Conservation (phyloP, 2,329 filamentous ascomycete genomes). For the Pezicula neosporulosa region DNA sequence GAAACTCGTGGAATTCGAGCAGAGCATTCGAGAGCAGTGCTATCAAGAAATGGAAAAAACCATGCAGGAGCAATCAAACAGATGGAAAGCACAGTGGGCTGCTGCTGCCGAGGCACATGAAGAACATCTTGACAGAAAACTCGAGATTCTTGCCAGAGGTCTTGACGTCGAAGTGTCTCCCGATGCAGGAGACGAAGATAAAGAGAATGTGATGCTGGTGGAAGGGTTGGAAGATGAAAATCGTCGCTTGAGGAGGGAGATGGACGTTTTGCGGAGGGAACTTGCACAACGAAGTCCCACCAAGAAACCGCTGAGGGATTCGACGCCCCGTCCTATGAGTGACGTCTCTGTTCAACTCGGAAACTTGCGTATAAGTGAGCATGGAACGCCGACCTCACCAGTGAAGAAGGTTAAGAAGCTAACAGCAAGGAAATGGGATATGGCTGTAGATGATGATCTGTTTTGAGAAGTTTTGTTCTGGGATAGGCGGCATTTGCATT, state of each 20-base stretch:
- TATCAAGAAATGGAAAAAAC: constrained; percentile 80
- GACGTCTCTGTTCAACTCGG: neutral
- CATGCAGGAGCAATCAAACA: constrained; percentile 68
- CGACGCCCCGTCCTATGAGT: neutral
- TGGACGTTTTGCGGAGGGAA: constrained; percentile 64
- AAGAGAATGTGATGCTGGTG: constrained; percentile 48
- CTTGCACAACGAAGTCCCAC: constrained; percentile 46
- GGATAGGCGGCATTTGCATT: too few species aligned
- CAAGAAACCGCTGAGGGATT: constrained; percentile 12
- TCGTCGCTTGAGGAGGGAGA: constrained; percentile 61
- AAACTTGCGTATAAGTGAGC: constrained; percentile 1
- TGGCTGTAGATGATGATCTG: constrained; percentile 21
- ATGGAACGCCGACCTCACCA: constrained; percentile 7
- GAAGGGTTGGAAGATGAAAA: constrained; percentile 70
- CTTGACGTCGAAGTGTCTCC: constrained; percentile 41
- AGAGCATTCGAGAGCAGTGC: constrained; percentile 84
- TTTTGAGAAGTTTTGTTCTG: neutral
- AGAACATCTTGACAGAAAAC: constrained; percentile 83
- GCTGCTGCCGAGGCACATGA: constrained; percentile 78
- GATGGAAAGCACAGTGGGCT: constrained; percentile 79
- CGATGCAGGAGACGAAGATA: constrained; percentile 46
- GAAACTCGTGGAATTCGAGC: constrained; percentile 65
- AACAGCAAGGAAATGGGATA: constrained; percentile 26
- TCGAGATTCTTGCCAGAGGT: constrained; percentile 65
- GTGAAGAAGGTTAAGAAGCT: constrained; percentile 26